phyloP scores from a whole-genome alignment of 345 rosid species.

The Gossypium bickii region DNA sequence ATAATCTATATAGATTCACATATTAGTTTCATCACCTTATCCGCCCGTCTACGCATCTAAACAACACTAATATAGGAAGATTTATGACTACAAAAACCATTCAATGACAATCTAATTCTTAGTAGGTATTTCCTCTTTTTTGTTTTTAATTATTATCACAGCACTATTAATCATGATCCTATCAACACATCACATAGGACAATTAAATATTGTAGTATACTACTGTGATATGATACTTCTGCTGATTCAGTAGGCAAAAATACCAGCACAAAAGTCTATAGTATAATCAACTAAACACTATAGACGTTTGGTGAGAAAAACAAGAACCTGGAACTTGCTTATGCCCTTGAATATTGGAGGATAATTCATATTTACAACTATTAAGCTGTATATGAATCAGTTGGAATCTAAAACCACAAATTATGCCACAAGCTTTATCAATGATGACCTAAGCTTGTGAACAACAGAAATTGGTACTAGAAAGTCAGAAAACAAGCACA shows the following conservation, averaged over 20 bases:
- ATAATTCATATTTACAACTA: not conserved
- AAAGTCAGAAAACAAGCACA: not conserved
- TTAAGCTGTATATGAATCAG: not conserved
- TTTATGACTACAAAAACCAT: not conserved
- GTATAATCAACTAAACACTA: constrained; percentile 1
- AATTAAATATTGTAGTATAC: not conserved
- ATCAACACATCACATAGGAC: not conserved
- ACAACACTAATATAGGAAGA: not conserved
- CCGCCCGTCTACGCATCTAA: not conserved
- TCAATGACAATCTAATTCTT: not conserved
- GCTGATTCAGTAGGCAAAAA: not conserved
- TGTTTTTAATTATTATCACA: not conserved
- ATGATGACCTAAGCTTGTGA: not conserved
- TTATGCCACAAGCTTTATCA: not conserved
- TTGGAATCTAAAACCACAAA: not conserved
- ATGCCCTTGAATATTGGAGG: not conserved
- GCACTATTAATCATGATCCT: not conserved
- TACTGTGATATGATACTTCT: not conserved
- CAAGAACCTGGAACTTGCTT: not conserved
- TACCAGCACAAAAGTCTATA: not conserved
- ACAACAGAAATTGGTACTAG: not conserved
- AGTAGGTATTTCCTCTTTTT: not conserved
- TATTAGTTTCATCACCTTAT: not conserved
- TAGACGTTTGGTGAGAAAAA: not conserved
- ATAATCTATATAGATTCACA: not conserved